Percentiles rank a stretch among this genome's conserved stretches.
phyloP scores from a whole-genome alignment of 177 flowering plant genomes.

The Vitis hybrid region DNA sequence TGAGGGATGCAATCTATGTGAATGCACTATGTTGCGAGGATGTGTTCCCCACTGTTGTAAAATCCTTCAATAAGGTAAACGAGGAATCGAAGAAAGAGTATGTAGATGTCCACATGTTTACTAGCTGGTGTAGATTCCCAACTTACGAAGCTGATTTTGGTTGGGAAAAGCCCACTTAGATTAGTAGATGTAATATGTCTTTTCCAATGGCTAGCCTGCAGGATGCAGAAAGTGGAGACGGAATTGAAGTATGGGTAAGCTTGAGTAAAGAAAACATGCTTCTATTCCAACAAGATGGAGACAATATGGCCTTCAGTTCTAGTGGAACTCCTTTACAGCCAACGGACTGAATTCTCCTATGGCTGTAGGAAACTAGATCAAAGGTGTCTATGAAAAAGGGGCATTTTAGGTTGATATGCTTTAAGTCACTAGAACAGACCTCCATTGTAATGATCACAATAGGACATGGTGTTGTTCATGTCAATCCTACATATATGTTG shows the following conservation, averaged over 20 bases:
- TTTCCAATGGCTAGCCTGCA: neutral
- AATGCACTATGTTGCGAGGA: neutral
- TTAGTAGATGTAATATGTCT: neutral
- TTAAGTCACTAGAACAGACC: too few relatives aligned
- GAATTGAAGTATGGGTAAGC: constrained; percentile 18
- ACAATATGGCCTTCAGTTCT: neutral
- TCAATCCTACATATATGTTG: too few relatives aligned
- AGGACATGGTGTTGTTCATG: too few relatives aligned
- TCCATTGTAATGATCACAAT: too few relatives aligned
- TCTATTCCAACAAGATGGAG: constrained; percentile 7
- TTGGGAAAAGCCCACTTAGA: constrained; percentile 19
- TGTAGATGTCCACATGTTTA: neutral
- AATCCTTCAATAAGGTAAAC: neutral
- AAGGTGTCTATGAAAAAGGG: too few relatives aligned
- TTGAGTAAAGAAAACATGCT: constrained; percentile 10
- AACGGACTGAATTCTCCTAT: too few relatives aligned
- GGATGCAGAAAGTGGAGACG: constrained; percentile 11
- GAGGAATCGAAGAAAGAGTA: neutral
- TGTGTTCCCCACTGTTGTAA: neutral
- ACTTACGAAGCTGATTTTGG: constrained; percentile 19
- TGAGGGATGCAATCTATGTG: neutral
- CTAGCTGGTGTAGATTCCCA: constrained; percentile 17
- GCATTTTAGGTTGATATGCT: too few relatives aligned
- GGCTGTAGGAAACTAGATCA: too few relatives aligned
- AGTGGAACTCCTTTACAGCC: too few relatives aligned